Evolutionary conservation across 129 eudicot species (phyloP), one percentile per base, ranked within the genome.

Genomic region (Gnaphalium uliginosum): DNA sequence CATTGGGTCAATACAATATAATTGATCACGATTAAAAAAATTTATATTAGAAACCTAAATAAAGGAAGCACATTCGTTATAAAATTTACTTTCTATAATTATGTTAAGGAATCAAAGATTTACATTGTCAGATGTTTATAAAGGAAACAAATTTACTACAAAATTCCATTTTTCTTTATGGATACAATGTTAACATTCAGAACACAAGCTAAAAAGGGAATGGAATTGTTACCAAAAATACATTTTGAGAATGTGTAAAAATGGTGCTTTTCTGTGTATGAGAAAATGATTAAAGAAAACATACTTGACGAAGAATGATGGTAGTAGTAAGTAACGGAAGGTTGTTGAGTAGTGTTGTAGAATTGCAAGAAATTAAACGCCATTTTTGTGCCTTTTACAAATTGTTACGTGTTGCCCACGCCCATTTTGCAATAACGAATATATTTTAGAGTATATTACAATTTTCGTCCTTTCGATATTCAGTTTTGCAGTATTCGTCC

Each of bases 201-300:
- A 64, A 9, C 21, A 17, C 7, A 24, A 37, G 27, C 68, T 71
- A 57, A 73, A 72, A 65, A 39, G 33, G 71, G 60, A 25, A 32
- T 33, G 66, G 53, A 8, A 9, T 50, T 24, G 54, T 64, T 54
- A 79, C 78, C 83, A 65, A 63, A 14, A 51, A 11, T 18, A 62
- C 30, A 24, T 29, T 27, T 13, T 61, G 22, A 63, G 77, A 15
- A 35, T 32, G 66, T 35, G 24, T 51, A 4, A 68, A 4, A 15
- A 51, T 62, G 72, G 73, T 63, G 77, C 10, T 69, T 69, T 9
- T 68, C 41, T 57, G 59, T 54, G 13, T 76, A 27, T n/a, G 79
- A 8, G 73, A 56, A 61, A 64, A 11, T 11, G 72, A 54, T 63
- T 22, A 64, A 22, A 30, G 58, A 37, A 27, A 65, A 51, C 13